phyloP scores from a whole-genome alignment of 169 alveolate species.

The Plasmodium inui region DNA sequence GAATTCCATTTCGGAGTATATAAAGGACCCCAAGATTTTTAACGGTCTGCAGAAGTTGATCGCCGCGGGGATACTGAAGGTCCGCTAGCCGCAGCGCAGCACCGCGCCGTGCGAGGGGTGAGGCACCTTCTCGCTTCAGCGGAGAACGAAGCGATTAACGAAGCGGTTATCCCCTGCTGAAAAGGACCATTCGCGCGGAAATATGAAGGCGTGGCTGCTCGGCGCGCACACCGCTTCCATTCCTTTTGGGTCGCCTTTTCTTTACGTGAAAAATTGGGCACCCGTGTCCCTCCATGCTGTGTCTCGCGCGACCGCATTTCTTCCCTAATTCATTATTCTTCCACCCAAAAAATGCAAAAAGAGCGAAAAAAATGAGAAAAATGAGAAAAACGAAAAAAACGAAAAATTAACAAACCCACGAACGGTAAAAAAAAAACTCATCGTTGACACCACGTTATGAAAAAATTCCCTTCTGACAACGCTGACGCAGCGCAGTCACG shows the following conservation, averaged over 20 bases:
- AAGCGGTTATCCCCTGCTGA: neutral
- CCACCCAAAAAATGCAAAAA: neutral
- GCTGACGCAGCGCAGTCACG: neutral
- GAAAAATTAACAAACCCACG: neutral
- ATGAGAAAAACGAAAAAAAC: neutral
- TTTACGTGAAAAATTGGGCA: neutral
- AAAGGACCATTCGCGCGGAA: neutral
- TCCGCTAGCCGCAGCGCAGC: slow-evolving; percentile 74
- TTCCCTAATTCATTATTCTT: neutral
- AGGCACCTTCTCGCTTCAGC: neutral
- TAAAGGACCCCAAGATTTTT: slow-evolving; percentile 96
- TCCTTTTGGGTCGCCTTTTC: neutral
- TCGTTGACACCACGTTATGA: neutral
- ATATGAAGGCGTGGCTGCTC: neutral
- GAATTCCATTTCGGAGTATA: slow-evolving; percentile 84
- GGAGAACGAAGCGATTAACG: too few species aligned
- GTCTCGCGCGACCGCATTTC: neutral
- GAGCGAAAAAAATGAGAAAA: neutral
- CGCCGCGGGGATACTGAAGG: slow-evolving; percentile 97
- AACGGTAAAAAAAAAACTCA: neutral
- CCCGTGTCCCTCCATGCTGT: neutral
- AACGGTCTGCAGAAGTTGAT: slow-evolving; percentile 95
- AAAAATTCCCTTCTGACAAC: neutral
- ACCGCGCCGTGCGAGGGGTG: neutral
- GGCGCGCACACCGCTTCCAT: neutral